Conservation (phyloP, 1,284 basidiomycete species). For the Rhodotorula glutinis region DNA sequence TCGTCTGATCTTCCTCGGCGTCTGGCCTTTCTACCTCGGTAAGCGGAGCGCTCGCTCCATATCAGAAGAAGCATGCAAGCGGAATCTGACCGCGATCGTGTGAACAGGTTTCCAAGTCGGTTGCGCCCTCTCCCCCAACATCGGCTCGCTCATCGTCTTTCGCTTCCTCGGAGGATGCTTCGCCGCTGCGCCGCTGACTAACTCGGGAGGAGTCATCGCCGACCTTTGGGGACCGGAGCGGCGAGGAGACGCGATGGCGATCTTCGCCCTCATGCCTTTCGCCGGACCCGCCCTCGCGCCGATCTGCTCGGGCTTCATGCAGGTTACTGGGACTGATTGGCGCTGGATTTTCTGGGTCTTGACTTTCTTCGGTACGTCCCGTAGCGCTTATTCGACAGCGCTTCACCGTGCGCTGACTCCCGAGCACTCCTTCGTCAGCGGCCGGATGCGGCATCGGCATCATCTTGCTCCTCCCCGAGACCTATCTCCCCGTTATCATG, state of each 20-base stretch:
- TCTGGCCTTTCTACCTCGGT: constrained; percentile 63
- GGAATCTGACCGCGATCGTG: too few relatives aligned
- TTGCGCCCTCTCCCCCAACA: constrained; percentile 53
- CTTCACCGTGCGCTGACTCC: too few relatives aligned
- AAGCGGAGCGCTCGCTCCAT: constrained; percentile 60
- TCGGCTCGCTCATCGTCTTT: constrained; percentile 61
- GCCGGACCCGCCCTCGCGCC: constrained; percentile 58
- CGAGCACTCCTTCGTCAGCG: constrained; percentile 4
- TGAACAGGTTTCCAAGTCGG: constrained; percentile 11
- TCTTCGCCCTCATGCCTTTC: constrained; percentile 65
- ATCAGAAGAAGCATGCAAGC: too few relatives aligned
- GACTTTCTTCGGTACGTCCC: too few relatives aligned
- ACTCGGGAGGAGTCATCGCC: constrained; percentile 44
- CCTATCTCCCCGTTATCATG: constrained; percentile 57
- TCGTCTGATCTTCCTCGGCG: constrained; percentile 63
- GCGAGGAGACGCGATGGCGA: constrained; percentile 65
- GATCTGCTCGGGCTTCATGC: constrained; percentile 61
- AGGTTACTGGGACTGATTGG: constrained; percentile 56
- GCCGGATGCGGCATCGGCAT: constrained; percentile 57
- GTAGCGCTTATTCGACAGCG: too few relatives aligned
- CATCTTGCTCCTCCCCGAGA: constrained; percentile 58
- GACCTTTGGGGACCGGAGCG: constrained; percentile 64
- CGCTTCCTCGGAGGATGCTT: constrained; percentile 67
- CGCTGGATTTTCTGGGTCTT: constrained; percentile 73
- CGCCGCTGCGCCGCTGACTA: constrained; percentile 48